A percentile compares a stretch with the other conserved stretches of the same genome.
phyloP scores from a whole-genome alignment of 805 yeast species.

The Schwanniomyces vanrijiae region DNA sequence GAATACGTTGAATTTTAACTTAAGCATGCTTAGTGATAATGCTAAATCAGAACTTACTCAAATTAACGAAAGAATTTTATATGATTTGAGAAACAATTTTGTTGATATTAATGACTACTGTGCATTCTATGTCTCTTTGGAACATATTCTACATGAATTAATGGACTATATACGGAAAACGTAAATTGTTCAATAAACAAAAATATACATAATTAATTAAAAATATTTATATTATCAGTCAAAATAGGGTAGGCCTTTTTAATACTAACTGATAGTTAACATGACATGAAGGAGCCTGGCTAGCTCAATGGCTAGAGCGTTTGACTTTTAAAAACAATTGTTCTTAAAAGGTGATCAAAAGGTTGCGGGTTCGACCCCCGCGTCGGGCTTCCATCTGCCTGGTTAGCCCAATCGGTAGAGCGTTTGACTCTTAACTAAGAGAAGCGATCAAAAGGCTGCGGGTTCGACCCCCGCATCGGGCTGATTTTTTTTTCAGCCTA shows the following conservation, averaged over 20 bases:
- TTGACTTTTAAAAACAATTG: conserved; percentile 1
- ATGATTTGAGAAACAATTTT: conserved; percentile 42
- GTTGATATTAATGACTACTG: conserved; percentile 46
- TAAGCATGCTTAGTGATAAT: neutral
- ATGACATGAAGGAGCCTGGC: neutral
- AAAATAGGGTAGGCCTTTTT: too few species aligned
- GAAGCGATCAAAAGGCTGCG: conserved; percentile 1
- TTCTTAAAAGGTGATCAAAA: conserved; percentile 2
- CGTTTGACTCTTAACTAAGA: neutral
- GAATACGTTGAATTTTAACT: neutral
- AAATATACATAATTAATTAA: neutral
- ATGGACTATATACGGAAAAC: conserved; percentile 33
- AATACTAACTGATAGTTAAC: too few species aligned
- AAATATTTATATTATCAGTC: too few species aligned
- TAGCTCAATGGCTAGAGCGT: conserved; percentile 5
- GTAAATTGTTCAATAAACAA: neutral
- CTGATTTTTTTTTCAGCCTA: neutral
- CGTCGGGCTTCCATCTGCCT: neutral
- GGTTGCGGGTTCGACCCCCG: conserved; percentile 5
- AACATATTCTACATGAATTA: conserved; percentile 37
- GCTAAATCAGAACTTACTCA: conserved; percentile 26
- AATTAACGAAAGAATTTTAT: conserved; percentile 37
- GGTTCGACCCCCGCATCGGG: conserved; percentile 1
- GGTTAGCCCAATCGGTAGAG: conserved; percentile 1
- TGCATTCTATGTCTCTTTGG: conserved; percentile 42